phyloP scores from a whole-genome alignment of 148 eudicot species.

The Amaranthus palmeri region DNA sequence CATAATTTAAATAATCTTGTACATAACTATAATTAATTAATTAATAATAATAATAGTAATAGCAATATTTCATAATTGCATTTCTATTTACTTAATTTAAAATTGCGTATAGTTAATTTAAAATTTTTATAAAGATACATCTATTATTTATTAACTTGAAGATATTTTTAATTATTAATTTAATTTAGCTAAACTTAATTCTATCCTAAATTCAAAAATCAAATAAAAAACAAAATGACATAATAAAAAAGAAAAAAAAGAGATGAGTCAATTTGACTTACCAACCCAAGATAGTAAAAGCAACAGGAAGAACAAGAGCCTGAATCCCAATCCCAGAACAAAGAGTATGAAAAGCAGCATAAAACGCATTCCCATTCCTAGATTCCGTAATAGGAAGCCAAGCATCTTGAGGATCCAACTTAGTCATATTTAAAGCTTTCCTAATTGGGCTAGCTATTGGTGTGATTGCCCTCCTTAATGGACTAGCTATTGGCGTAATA shows the following conservation, averaged over 20 bases:
- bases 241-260: not conserved
- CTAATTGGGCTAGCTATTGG: constrained; percentile 68
- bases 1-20: too few species aligned
- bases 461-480: constrained; percentile 40
- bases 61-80: too few species aligned
- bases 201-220: too few species aligned
- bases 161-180: too few species aligned
- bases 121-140: too few species aligned
- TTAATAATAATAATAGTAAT: too few species aligned
- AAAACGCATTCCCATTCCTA: constrained; percentile 65
- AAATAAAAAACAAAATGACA: not conserved
- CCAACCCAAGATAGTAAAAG: constrained; percentile 90
- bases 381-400: constrained; percentile 90
- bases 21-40: too few species aligned
- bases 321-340: constrained; percentile 72
- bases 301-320: constrained; percentile 74
- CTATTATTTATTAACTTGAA: too few species aligned
- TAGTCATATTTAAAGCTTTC: constrained; percentile 59
- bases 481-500: constrained; percentile 30
- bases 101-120: too few species aligned
- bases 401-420: constrained; percentile 81
- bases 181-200: too few species aligned
- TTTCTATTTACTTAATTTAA: too few species aligned
- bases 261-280: constrained; percentile 19
- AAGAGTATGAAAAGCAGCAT: constrained; percentile 68